Evolutionary conservation across 1,284 basidiomycete genomes (phyloP), one percentile per base, ranked within the genome.

Genomic region (Ceratobasidium sp.): DNA sequence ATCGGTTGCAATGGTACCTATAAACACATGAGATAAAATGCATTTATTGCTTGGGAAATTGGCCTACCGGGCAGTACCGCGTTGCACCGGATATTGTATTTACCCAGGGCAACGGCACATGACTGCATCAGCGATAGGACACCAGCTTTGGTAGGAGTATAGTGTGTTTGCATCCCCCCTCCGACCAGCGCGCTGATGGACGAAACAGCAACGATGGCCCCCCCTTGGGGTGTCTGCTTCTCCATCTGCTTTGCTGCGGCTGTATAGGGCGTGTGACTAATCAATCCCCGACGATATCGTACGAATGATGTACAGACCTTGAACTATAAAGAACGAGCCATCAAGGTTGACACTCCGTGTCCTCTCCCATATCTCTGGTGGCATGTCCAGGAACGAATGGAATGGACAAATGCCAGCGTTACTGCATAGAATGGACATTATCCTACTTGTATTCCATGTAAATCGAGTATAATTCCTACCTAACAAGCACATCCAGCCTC

Each of bases 371-470:
- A 84, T 83, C 6, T 83, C 80, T 68, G 85, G 81, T 2, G 88
- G 85, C 84, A 91, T 88, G n/a, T 84, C 85, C 73, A 92, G 79
- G 76, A 92, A 91, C 49, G 89, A 84, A 68, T 87, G 84, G 77
- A 92, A 91, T 0, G 89, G 89, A 74, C 91, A 92, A 70, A 91
- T 91, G 9, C 90, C 89, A 21, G 89, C 89, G 77, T 91, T 91
- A 72, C 87, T 88, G 73, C 85, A 80, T 16, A 85, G 25, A 80
- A 2, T 84, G 82, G 74, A 86, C 16, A 13, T 30, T 30, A 41
- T 13, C n/a, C n/a, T n/a, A n/a, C n/a, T 50, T 29, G 29, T 19
- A 44, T 2, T 33, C 8, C 16, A 36, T 25, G 56, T 7, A 75
- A 72, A 74, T 78, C 71, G 80, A 79, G 1, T 78, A 78, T 68